Evolutionary conservation across 2,329 filamentous ascomycete genomes (phyloP).

Genomic region (Dactylellina haptotyla): DNA sequence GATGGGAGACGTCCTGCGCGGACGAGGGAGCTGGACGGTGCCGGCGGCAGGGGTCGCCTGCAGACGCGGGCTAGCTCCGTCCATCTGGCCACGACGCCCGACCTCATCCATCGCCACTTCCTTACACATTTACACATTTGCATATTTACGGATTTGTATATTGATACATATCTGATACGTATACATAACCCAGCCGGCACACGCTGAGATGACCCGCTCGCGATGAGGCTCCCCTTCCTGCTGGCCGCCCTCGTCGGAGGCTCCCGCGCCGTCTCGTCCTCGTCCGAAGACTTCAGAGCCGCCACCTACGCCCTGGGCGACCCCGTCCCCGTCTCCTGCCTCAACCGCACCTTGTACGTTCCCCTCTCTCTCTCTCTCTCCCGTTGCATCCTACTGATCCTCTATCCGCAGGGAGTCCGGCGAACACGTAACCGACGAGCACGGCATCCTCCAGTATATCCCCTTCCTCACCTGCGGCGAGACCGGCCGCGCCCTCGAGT

Average conservation of each 20-base stretch:
- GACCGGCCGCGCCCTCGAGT: slow-evolving; percentile 80
- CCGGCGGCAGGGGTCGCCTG: not conserved
- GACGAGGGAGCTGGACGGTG: too few relatives aligned
- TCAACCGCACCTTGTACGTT: slow-evolving; percentile 50
- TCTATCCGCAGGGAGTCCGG: slow-evolving; percentile 75
- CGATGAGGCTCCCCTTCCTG: slow-evolving; percentile 12
- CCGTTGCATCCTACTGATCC: slow-evolving; percentile 2
- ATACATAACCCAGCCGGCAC: too few relatives aligned
- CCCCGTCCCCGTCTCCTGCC: slow-evolving; percentile 41
- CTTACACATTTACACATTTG: too few relatives aligned
- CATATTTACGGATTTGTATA: too few relatives aligned
- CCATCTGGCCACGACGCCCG: too few relatives aligned
- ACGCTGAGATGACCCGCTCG: slow-evolving; percentile 6
- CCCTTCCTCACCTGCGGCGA: slow-evolving; percentile 92
- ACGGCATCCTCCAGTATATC: slow-evolving; percentile 84
- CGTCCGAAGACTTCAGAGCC: slow-evolving; percentile 32
- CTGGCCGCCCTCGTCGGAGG: not conserved
- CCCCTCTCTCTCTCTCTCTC: not conserved
- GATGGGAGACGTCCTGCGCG: too few relatives aligned
- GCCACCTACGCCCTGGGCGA: slow-evolving; percentile 43
- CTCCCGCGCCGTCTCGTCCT: slow-evolving; percentile 23
- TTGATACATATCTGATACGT: too few relatives aligned
- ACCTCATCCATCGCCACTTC: too few relatives aligned
- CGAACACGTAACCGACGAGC: slow-evolving; percentile 84
- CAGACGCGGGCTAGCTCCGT: not conserved